Evolutionary conservation across 1,139 yeast species (phyloP), one percentile per base, ranked within the genome.

Genomic region (Oligophagozyma castellii): DNA sequence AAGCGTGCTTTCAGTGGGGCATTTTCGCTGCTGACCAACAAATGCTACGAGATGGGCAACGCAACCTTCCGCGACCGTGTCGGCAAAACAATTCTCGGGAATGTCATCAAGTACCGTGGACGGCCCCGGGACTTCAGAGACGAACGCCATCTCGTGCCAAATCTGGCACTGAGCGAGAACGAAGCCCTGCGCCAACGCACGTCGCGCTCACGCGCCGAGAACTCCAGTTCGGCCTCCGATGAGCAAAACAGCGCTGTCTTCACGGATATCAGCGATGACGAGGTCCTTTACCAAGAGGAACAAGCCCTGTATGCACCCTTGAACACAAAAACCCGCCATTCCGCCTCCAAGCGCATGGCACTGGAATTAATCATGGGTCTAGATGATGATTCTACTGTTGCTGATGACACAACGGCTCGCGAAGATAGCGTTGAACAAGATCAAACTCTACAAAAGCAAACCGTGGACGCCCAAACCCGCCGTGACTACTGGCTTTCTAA

Each of bases 1-100:
- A 80, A 79, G 45, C 75, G 81, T 43, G 83, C 95, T 0, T 84
- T 89, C 59, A 77, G 79, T 7, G 95, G 95, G 19, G 98, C 96
- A 0, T 86, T 68, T 53, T 94, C 83, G 46, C 53, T 84, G 29
- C 58, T 89, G 23, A 70, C 75, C 1, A 78, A 76, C 43, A 70
- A 71, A 42, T 79, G 93, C 46, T 79, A 73, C 49, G 70, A 65
- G 25, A 39, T 67, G 33, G 61, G 64, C 32, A 37, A 41, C 11
- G 72, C 83, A 1, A 61, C 81, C 0, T 77, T 74, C 50, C 77
- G 69, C 44, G 66, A 70, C 25, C 58, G 94, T 34, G 45, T 75
- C 7, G 89, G 89, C 0, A 70, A 70, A 49, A 78, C 83, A 41
- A 76, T 83, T 13, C 53, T 83, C 31, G 94, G 94, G 3, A 80